Conservation (phyloP, 2,329 filamentous ascomycete genomes). For the Chaetomium olivaceum region DNA sequence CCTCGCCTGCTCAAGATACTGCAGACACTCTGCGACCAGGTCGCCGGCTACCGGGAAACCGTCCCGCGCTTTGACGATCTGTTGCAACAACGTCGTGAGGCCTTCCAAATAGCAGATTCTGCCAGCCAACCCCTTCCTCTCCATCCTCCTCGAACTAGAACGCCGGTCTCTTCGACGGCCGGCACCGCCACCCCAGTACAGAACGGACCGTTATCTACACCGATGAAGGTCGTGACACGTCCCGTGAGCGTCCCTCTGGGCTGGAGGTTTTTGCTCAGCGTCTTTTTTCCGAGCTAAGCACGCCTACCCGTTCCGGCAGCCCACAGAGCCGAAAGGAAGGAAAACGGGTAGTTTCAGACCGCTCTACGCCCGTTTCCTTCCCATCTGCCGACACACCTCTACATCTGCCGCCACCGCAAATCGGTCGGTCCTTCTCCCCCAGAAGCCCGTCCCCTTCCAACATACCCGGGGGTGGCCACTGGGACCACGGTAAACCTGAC, state of each 20-base stretch:
- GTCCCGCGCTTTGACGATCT: conserved; percentile 74
- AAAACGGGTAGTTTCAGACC: conserved; percentile 35
- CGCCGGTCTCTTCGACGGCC: conserved; percentile 22
- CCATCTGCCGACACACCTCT: conserved; percentile 42
- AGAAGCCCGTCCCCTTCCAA: conserved; percentile 34
- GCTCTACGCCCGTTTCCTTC: conserved; percentile 26
- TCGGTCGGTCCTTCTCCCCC: conserved; percentile 46
- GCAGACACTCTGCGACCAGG: conserved; percentile 61
- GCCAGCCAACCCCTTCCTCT: conserved; percentile 39
- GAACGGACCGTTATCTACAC: conserved; percentile 44
- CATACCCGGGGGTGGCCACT: conserved; percentile 29
- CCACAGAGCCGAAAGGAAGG: conserved; percentile 54
- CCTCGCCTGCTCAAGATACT: conserved; percentile 60
- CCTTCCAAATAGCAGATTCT: conserved; percentile 61
- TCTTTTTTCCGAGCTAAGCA: conserved; percentile 59
- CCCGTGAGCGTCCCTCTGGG: conserved; percentile 55
- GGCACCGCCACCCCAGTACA: conserved; percentile 33
- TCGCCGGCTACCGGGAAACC: conserved; percentile 60
- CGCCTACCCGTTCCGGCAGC: conserved; percentile 52
- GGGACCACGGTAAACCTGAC: conserved; percentile 4
- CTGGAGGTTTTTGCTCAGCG: conserved; percentile 65
- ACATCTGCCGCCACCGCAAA: conserved; percentile 32
- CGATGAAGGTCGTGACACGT: conserved; percentile 50
- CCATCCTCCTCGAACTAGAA: conserved; percentile 32
- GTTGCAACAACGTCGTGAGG: conserved; percentile 64